phyloP scores from a whole-genome alignment of 352 stramenopile species.

The Detonula confervacea region DNA sequence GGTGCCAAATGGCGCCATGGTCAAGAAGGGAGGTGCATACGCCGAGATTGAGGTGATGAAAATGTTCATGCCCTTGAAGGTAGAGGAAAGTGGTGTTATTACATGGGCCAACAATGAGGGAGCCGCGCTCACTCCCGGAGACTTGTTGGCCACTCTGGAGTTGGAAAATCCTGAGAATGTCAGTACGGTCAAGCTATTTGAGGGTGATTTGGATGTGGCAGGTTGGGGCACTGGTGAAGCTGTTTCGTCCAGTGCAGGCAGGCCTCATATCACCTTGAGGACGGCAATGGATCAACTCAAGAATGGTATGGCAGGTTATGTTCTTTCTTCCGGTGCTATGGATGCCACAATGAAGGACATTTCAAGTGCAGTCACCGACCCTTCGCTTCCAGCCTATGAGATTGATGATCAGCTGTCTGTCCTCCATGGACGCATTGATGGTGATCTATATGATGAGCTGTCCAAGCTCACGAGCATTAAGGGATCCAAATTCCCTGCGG shows the following conservation, averaged over 20 bases:
- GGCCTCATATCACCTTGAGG: slow-evolving; percentile 85
- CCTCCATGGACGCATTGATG: slow-evolving; percentile 94
- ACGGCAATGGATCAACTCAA: slow-evolving; percentile 89
- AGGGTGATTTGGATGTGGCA: slow-evolving; percentile 82
- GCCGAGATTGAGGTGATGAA: slow-evolving; percentile 99
- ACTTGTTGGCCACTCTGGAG: slow-evolving; percentile 97
- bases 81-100: slow-evolving; percentile 95
- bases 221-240: slow-evolving; percentile 58
- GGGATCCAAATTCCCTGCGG: slow-evolving; percentile 69
- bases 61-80: slow-evolving; percentile 99
- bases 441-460: slow-evolving; percentile 91
- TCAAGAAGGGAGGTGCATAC: slow-evolving; percentile 88
- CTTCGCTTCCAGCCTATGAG: slow-evolving; percentile 88
- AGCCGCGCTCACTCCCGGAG: slow-evolving; percentile 92
- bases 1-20: slow-evolving; percentile 93
- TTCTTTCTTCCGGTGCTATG: slow-evolving; percentile 68
- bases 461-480: slow-evolving; percentile 67
- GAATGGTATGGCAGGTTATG: slow-evolving; percentile 94
- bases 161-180: slow-evolving; percentile 98
- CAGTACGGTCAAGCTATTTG: slow-evolving; percentile 91
- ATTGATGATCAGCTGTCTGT: slow-evolving; percentile 97
- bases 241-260: slow-evolving; percentile 46
- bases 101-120: slow-evolving; percentile 95
- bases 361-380: slow-evolving; percentile 88
- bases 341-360: slow-evolving; percentile 86